A percentile compares a stretch with the other conserved stretches of the same genome.
Evolutionary conservation across 176 grass and related monocot species (phyloP).

Genomic region (Themeda triandra): DNA sequence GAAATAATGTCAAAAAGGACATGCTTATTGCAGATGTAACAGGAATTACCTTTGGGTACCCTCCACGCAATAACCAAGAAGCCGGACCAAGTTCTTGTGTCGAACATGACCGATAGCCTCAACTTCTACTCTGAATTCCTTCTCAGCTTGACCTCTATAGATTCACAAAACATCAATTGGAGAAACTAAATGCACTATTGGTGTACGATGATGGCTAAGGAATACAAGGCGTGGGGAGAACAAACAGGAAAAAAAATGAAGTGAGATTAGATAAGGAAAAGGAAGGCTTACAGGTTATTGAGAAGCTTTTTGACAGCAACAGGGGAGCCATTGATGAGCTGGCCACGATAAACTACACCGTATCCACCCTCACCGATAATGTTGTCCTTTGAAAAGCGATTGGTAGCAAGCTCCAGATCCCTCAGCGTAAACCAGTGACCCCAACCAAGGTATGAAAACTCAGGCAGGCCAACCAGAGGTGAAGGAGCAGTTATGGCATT

Average conservation of each 20-base stretch:
- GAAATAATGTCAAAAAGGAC: not conserved
- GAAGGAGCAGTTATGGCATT: slow-evolving; percentile 69
- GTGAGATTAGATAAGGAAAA: slow-evolving; percentile 13
- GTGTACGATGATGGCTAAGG: slow-evolving; percentile 1
- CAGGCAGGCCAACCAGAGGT: slow-evolving; percentile 75
- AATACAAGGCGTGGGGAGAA: not conserved
- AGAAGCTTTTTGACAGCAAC: slow-evolving; percentile 82
- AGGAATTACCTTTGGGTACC: slow-evolving; percentile 81
- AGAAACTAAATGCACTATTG: not conserved
- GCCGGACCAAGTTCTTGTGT: slow-evolving; percentile 83
- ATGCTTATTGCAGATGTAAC: not conserved
- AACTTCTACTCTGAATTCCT: slow-evolving; percentile 92
- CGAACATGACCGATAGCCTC: slow-evolving; percentile 93
- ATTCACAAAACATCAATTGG: slow-evolving; percentile 14
- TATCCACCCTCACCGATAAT: slow-evolving; percentile 85
- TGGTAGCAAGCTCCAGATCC: slow-evolving; percentile 68
- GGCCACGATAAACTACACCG: slow-evolving; percentile 74
- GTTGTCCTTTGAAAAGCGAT: slow-evolving; percentile 76
- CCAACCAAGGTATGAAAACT: slow-evolving; percentile 83
- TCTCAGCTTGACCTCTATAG: slow-evolving; percentile 80
- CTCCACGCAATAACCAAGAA: slow-evolving; percentile 78
- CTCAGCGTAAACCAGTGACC: slow-evolving; percentile 87
- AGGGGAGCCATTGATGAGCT: slow-evolving; percentile 64
- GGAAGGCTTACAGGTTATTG: slow-evolving; percentile 64
- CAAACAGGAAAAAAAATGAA: not conserved